Conservation (phyloP, 2,329 filamentous ascomycete genomes). For the Fusarium clavum region DNA sequence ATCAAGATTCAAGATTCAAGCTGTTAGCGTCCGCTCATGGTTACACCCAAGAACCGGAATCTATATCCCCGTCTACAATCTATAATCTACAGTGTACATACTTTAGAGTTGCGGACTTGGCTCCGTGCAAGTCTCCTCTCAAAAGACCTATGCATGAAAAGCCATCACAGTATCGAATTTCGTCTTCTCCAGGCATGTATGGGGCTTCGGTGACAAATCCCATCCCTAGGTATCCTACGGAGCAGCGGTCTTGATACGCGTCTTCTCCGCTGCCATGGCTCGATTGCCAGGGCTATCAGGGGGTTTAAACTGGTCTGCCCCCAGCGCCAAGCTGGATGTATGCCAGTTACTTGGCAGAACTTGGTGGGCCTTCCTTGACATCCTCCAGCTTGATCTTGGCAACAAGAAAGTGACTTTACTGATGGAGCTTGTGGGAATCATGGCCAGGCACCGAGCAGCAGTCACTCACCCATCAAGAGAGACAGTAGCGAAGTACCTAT, state of each 20-base stretch:
- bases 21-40: not conserved
- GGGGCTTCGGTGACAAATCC: slow-evolving; percentile 15
- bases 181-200: slow-evolving; percentile 6
- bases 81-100: not conserved
- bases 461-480: slow-evolving; percentile 2
- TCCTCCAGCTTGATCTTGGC: slow-evolving; percentile 10
- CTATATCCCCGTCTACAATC: slow-evolving; percentile 2
- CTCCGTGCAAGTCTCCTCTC: not conserved
- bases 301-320: slow-evolving; percentile 30
- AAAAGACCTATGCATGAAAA: not conserved
- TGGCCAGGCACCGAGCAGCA: not conserved
- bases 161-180: slow-evolving; percentile 1
- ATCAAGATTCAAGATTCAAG: not conserved
- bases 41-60: slow-evolving; percentile 1
- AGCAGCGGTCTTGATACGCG: slow-evolving; percentile 23
- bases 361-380: slow-evolving; percentile 11
- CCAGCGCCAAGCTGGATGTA: slow-evolving; percentile 30
- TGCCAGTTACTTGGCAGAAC: slow-evolving; percentile 27
- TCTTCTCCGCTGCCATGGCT: slow-evolving; percentile 22
- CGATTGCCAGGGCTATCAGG: slow-evolving; percentile 30
- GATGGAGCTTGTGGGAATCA: slow-evolving; percentile 6
- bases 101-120: not conserved
- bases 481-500: not conserved
- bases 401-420: slow-evolving; percentile 9
- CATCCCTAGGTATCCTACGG: slow-evolving; percentile 13